These are phyloP conservation scores for Cafeteria roenbergensis DNA, from an alignment of 108 stramenopile species.

Conservation along the genomic window DNA sequence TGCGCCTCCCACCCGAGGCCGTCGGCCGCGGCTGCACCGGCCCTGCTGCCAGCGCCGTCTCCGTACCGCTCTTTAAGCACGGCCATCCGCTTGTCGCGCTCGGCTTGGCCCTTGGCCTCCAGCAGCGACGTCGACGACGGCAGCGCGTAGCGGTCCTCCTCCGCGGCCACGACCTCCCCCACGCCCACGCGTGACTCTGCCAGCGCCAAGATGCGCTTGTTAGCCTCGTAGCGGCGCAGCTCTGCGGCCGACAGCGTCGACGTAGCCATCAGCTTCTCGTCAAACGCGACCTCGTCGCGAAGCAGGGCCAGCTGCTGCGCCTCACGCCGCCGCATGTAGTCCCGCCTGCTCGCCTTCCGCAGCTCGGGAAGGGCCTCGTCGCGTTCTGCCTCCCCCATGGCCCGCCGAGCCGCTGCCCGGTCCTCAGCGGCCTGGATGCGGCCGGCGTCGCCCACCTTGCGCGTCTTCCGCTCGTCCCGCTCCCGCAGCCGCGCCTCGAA, in stretches of 20 bases:
- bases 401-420: neutral
- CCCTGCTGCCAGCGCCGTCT: neutral
- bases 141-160: neutral
- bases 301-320: neutral
- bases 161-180: neutral
- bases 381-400: neutral
- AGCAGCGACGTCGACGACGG: too few relatives aligned
- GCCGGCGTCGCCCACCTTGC: neutral
- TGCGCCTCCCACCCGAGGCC: neutral
- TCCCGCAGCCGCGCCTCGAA: conserved; percentile 2
- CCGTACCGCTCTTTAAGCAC: neutral
- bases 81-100: neutral
- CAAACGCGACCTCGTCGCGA: neutral
- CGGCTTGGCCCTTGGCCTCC: neutral
- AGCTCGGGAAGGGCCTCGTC: neutral
- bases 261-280: neutral
- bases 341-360: neutral
- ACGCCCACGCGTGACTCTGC: neutral
- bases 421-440: neutral
- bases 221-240: neutral
- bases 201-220: neutral
- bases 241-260: neutral
- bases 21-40: neutral
- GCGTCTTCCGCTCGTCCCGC: neutral
- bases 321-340: neutral